Evolutionary conservation across 495 filamentous ascomycete species (phyloP).

Genomic region (Gamarada debralockiae): DNA sequence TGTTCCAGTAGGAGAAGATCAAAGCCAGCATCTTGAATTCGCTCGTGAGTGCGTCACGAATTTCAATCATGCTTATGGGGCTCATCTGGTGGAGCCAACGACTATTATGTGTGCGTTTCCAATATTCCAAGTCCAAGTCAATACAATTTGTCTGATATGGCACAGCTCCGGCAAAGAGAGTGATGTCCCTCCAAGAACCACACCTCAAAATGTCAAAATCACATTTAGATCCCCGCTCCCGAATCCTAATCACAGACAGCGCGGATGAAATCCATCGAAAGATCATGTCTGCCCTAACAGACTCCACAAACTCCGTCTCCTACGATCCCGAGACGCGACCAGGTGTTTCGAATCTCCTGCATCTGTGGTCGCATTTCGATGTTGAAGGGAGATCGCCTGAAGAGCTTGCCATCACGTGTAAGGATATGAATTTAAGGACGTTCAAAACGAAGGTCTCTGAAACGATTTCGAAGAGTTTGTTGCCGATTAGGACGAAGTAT

Average conservation of each 20-base stretch:
- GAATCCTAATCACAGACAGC: constrained; percentile 77
- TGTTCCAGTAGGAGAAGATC: constrained; percentile 94
- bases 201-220: constrained; percentile 92
- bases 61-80: constrained; percentile 73
- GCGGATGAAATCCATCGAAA: constrained; percentile 58
- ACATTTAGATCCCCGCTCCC: constrained; percentile 53
- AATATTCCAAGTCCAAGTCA: neutral
- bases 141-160: constrained; percentile 1
- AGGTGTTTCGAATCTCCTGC: constrained; percentile 82
- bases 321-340: constrained; percentile 71
- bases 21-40: constrained; percentile 91
- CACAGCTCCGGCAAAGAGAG: constrained; percentile 67
- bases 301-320: constrained; percentile 56
- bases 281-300: constrained; percentile 72
- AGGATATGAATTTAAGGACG: constrained; percentile 46
- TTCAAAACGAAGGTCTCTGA: constrained; percentile 64
- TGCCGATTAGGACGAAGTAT: constrained; percentile 59
- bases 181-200: constrained; percentile 85
- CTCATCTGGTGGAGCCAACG: constrained; percentile 62
- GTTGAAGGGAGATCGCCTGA: constrained; percentile 36
- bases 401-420: constrained; percentile 52
- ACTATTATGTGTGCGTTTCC: constrained; percentile 66
- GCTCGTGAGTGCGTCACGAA: constrained; percentile 74
- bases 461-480: constrained; percentile 50
- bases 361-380: constrained; percentile 67